A percentile compares a stretch with the other conserved stretches of the same genome.
These are phyloP conservation scores for Globisporangium cylindrosporum DNA, from an alignment of 352 stramenopile genomes.

Conservation along the genomic window DNA sequence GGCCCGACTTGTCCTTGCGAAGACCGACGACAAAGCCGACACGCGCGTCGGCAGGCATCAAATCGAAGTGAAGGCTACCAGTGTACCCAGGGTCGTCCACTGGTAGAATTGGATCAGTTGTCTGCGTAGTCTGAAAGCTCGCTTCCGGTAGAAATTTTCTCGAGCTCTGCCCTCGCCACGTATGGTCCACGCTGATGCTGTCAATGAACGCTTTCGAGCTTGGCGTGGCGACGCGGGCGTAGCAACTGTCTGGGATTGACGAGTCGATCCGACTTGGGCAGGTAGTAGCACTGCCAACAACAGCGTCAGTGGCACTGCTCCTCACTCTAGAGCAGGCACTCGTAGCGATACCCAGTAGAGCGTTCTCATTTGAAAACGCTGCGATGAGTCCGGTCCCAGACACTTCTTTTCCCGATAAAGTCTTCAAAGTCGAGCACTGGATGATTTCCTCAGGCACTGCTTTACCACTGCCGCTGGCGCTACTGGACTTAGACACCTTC, in stretches of 20 bases:
- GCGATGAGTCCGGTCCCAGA: slow-evolving; percentile 8
- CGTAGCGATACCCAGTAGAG: slow-evolving; percentile 2
- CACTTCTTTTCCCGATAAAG: background rate
- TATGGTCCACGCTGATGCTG: slow-evolving; percentile 4
- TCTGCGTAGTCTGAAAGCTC: background rate
- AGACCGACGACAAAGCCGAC: slow-evolving; percentile 39
- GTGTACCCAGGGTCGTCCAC: slow-evolving; percentile 13
- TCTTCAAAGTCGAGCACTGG: slow-evolving; percentile 2
- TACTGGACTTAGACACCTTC: background rate
- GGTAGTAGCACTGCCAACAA: background rate
- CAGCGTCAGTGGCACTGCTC: background rate
- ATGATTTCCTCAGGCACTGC: background rate
- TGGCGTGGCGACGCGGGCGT: slow-evolving; percentile 1
- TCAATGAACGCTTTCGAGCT: slow-evolving; percentile 7
- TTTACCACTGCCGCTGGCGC: background rate
- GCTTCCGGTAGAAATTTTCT: background rate
- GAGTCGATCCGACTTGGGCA: background rate
- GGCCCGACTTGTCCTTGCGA: slow-evolving; percentile 22
- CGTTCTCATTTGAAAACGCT: background rate
- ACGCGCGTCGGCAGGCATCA: slow-evolving; percentile 13
- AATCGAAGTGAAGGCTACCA: slow-evolving; percentile 19
- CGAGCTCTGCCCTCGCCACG: background rate
- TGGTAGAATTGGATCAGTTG: background rate
- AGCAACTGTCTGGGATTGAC: background rate
- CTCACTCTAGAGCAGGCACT: background rate